Evolutionary conservation across 2,329 filamentous ascomycete species (phyloP), one percentile per base, ranked within the genome.

Genomic region (Penicillium brevicompactum): DNA sequence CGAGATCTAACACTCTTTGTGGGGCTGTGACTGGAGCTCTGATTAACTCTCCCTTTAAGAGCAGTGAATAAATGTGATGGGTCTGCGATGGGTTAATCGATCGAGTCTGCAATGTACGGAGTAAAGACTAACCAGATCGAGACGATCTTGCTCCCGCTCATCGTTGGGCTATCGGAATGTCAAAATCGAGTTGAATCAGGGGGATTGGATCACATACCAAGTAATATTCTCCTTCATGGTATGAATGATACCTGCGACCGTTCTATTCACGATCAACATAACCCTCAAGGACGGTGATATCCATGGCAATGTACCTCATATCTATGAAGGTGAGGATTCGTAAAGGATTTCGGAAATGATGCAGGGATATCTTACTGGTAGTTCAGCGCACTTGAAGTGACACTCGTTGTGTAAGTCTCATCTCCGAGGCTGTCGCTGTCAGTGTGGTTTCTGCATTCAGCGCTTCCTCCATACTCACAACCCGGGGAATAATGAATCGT

Each of bases 11-110:
- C 5, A 74, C 69, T 22, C 69, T 64, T 8, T 60, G 53, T 5
- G 69, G 60, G 4, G 58, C 60, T 40, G 61, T 61, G 18, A 73
- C 42, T 1, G 70, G 69, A 2, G 69, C 66, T 13, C 57, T 56
- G 14, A 61, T 45, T 16, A 73, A 51, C 53, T 64, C 65, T 34
- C 70, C 68, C 31, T 65, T 66, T 14, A 73, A 64, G 3, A 72
- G 59, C 67, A 73, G 66, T 38, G 63, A 59, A 41, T 72, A 72
- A 44, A 73, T 68, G 48, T 72, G 70, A 46, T 73, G 70, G 44
- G 65, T 69, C 67, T 70, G 52, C 40, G 46, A 5, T 14, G 34
- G 10, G 49, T 55, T 37, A 64, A 14, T 24, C 30, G 22, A 16
- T 11, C 13, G 18, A 3, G 13, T 42, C 9, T 13, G 30, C 43